phyloP scores from a whole-genome alignment of 129 eudicot genomes.

The Heracleum sosnowskyi region DNA sequence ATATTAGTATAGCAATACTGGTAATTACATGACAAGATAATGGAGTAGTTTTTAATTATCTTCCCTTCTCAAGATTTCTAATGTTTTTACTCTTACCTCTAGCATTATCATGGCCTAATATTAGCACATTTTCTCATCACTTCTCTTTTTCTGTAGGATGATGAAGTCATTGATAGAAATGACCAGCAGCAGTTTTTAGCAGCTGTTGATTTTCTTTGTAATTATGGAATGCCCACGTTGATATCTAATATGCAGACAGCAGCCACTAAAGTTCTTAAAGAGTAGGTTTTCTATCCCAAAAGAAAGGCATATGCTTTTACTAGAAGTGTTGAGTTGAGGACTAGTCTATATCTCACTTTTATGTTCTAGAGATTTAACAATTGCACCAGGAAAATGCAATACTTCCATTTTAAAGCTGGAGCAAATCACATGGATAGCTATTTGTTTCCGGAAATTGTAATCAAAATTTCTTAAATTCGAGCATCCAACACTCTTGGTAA shows the following conservation, averaged over 20 bases:
- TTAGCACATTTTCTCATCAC: not conserved
- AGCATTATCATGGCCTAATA: slow-evolving; percentile 1
- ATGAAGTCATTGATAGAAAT: slow-evolving; percentile 48
- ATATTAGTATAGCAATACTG: not conserved
- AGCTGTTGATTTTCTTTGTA: slow-evolving; percentile 75
- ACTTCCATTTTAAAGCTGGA: not conserved
- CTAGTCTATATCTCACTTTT: not conserved
- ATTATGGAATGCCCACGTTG: slow-evolving; percentile 50
- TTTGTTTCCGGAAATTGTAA: not conserved
- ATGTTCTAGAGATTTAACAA: not conserved
- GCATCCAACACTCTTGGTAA: not conserved
- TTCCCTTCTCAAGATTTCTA: not conserved
- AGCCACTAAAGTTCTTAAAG: slow-evolving; percentile 56
- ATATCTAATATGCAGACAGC: slow-evolving; percentile 66
- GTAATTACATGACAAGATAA: not conserved
- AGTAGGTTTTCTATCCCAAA: slow-evolving; percentile 33
- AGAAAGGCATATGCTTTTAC: not conserved
- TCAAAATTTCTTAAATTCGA: not conserved
- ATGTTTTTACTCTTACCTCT: not conserved
- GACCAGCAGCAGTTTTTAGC: slow-evolving; percentile 78
- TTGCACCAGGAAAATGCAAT: not conserved
- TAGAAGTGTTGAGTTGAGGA: not conserved
- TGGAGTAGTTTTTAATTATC: not conserved
- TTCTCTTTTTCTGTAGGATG: slow-evolving; percentile 39
- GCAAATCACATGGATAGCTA: not conserved